Evolutionary conservation across 1,284 basidiomycete species (phyloP).

Genomic region (Pseudozyma tsukubaensis): DNA sequence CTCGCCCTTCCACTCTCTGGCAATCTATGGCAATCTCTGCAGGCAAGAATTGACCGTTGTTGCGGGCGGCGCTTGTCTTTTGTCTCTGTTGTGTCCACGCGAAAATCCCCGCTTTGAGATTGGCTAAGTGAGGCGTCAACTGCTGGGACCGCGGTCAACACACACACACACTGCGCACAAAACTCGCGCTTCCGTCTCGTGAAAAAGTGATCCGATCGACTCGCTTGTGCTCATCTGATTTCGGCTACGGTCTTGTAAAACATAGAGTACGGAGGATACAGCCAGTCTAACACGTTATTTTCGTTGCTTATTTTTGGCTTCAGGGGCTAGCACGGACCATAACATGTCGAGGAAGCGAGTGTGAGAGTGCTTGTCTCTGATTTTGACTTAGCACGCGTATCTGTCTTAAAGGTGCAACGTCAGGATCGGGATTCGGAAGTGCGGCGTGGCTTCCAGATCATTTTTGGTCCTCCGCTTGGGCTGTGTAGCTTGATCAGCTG

Average conservation of each 20-base stretch:
- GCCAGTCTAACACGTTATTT: neutral
- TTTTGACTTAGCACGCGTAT: slow-evolving; percentile 14
- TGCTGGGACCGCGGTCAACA: neutral
- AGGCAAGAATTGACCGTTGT: neutral
- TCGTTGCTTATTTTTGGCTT: neutral
- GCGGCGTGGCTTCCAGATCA: slow-evolving; percentile 11
- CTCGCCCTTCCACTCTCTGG: too few relatives aligned
- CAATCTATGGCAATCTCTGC: neutral
- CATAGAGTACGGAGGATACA: neutral
- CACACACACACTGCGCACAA: too few relatives aligned
- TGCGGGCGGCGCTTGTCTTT: neutral
- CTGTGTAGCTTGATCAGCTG: slow-evolving; percentile 6
- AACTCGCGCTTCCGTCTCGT: neutral
- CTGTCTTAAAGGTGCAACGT: neutral
- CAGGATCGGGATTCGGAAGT: slow-evolving; percentile 29
- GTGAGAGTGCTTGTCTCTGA: too few relatives aligned
- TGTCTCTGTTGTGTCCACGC: neutral
- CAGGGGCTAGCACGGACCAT: neutral
- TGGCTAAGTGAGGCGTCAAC: neutral
- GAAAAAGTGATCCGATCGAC: slow-evolving; percentile 8
- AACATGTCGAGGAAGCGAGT: too few relatives aligned
- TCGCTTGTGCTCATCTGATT: neutral
- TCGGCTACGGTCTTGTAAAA: too few relatives aligned
- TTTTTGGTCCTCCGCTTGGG: slow-evolving; percentile 6
- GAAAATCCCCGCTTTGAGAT: neutral